phyloP scores from a whole-genome alignment of 768 basidiomycete genomes.

The Rossbeevera mucosa region DNA sequence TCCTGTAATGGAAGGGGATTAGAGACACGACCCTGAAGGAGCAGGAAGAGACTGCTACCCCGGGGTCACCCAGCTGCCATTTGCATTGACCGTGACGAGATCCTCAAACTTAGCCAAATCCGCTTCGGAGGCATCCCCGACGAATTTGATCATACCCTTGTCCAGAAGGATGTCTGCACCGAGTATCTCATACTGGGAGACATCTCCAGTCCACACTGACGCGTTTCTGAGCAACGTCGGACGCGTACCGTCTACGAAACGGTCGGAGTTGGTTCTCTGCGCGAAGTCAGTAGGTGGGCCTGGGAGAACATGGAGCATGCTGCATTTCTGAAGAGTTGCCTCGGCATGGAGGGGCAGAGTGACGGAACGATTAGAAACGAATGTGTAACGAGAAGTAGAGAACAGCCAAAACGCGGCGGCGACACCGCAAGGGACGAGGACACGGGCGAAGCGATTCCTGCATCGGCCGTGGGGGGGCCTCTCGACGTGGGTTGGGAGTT shows the following conservation, averaged over 20 bases:
- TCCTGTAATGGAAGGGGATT: constrained; percentile 24
- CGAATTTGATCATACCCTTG: constrained; percentile 33
- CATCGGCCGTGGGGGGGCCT: constrained; percentile 3
- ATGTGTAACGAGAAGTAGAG: constrained; percentile 14
- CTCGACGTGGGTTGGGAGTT: constrained; percentile 22
- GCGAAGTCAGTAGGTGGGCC: constrained; percentile 35
- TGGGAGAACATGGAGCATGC: constrained; percentile 31
- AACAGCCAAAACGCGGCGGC: constrained; percentile 16
- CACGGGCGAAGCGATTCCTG: constrained; percentile 12
- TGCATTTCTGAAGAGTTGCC: constrained; percentile 33
- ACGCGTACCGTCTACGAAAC: constrained; percentile 36
- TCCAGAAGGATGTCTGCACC: constrained; percentile 40
- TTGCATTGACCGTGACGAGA: constrained; percentile 53
- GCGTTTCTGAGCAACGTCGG: constrained; percentile 43
- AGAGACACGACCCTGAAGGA: constrained; percentile 33
- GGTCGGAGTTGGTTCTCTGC: constrained; percentile 34
- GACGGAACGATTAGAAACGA: constrained; percentile 9
- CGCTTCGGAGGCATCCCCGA: constrained; percentile 40
- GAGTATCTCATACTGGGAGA: constrained; percentile 33
- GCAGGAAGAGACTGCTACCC: constrained; percentile 47
- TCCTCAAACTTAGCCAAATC: constrained; percentile 36
- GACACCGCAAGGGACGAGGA: constrained; percentile 18
- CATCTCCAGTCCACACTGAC: constrained; percentile 49
- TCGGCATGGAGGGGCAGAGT: constrained; percentile 27
- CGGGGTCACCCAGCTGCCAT: constrained; percentile 66